These are phyloP conservation scores for Nakaseomyces uthaithaninus DNA, from an alignment of 1,139 yeast genomes.

Conservation along the genomic window DNA sequence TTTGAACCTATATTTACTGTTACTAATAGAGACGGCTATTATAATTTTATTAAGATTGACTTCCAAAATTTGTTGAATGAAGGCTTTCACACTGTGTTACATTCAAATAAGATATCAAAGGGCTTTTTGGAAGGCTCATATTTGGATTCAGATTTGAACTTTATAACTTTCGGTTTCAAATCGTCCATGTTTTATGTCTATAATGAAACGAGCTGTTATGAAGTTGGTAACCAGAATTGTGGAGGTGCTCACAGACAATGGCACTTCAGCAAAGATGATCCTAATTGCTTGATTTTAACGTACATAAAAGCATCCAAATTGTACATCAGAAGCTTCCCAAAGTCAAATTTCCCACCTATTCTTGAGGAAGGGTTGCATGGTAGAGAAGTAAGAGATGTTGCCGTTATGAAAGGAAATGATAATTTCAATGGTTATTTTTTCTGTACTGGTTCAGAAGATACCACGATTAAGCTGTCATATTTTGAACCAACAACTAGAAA, in stretches of 20 bases:
- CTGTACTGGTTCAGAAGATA: conserved; percentile 84
- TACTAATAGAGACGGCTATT: conserved; percentile 61
- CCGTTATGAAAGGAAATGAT: conserved; percentile 35
- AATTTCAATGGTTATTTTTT: conserved; percentile 34
- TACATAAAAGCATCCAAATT: conserved; percentile 51
- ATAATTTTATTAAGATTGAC: conserved; percentile 32
- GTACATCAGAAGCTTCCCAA: conserved; percentile 31
- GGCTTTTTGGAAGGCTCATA: conserved; percentile 75
- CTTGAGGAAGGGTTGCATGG: conserved; percentile 73
- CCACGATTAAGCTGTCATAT: conserved; percentile 54
- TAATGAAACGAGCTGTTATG: conserved; percentile 73
- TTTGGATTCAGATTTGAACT: conserved; percentile 40
- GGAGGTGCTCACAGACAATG: conserved; percentile 91
- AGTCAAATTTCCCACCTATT: conserved; percentile 26
- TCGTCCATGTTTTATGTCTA: conserved; percentile 71
- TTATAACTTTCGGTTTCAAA: conserved; percentile 71
- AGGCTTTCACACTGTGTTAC: conserved; percentile 33
- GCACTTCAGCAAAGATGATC: conserved; percentile 33
- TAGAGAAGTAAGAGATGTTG: conserved; percentile 69
- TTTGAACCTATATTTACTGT: conserved; percentile 33
- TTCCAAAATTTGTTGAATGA: conserved; percentile 7
- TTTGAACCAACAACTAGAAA: conserved; percentile 37
- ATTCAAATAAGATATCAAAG: conserved; percentile 55
- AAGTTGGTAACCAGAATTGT: conserved; percentile 62
- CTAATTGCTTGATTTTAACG: conserved; percentile 32